phyloP scores from a whole-genome alignment of 2,329 filamentous ascomycete species.

The Neonectria coccinea region DNA sequence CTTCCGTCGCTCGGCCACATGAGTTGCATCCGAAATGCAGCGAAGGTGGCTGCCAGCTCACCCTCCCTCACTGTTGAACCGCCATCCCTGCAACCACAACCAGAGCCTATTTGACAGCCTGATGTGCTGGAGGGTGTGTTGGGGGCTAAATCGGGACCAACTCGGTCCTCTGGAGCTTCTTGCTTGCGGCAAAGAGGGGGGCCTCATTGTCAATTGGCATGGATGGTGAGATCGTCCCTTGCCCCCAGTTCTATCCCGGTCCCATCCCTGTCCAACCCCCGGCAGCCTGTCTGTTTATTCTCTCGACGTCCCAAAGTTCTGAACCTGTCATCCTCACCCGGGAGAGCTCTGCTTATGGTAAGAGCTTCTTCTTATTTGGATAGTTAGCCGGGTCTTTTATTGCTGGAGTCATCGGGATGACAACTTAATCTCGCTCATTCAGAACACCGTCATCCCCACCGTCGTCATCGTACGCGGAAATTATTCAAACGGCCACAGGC shows the following conservation, averaged over 20 bases:
- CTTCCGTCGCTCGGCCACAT: slow-evolving; percentile 23
- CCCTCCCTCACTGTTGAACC: slow-evolving; percentile 26
- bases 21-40: slow-evolving; percentile 31
- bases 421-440: slow-evolving; percentile 13
- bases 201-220: slow-evolving; percentile 18
- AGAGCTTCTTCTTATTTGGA: slow-evolving; percentile 15
- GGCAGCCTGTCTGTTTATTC: slow-evolving; percentile 22
- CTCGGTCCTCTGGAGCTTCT: slow-evolving; percentile 28
- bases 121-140: slow-evolving; percentile 33
- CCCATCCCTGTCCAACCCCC: slow-evolving; percentile 2
- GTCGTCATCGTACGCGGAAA: not conserved
- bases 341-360: not conserved
- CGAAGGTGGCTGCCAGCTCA: slow-evolving; percentile 41
- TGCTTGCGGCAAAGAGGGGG: slow-evolving; percentile 7
- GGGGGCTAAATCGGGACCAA: slow-evolving; percentile 35
- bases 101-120: slow-evolving; percentile 30
- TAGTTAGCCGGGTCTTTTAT: too few relatives aligned
- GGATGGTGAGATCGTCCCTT: slow-evolving; percentile 28
- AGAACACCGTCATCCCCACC: not conserved
- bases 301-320: slow-evolving; percentile 20
- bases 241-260: slow-evolving; percentile 9
- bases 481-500: not conserved
- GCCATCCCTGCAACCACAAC: slow-evolving; percentile 25
- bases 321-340: not conserved
- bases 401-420: not conserved